These are phyloP conservation scores for Hirsutella rhossiliensis DNA, from an alignment of 2,329 filamentous ascomycete species.

Conservation along the genomic window DNA sequence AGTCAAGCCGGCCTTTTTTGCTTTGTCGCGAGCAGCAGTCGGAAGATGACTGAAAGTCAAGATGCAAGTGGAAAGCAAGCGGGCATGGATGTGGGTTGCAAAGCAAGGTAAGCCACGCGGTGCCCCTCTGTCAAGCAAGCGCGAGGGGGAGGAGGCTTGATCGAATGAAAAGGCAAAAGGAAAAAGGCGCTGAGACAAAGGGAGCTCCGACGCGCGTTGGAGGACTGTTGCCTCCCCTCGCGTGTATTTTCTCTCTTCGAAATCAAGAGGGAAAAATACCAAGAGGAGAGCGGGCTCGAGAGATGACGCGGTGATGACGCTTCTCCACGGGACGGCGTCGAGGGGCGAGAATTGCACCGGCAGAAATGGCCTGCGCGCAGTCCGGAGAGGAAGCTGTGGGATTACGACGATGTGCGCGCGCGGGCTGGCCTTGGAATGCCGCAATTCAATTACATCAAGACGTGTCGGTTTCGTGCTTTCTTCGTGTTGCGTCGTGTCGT, in stretches of 20 bases:
- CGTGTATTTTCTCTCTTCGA: background rate
- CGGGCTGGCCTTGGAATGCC: slow-evolving; percentile 10
- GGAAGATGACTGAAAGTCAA: too few relatives aligned
- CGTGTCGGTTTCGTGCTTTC: slow-evolving; percentile 32
- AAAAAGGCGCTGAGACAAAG: too few relatives aligned
- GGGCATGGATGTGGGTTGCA: too few relatives aligned
- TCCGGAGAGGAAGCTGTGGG: background rate
- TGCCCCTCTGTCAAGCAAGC: too few relatives aligned
- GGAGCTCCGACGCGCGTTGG: too few relatives aligned
- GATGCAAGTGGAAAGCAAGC: too few relatives aligned
- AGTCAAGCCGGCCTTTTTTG: too few relatives aligned
- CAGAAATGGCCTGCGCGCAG: background rate
- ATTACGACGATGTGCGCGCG: background rate
- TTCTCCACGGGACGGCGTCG: background rate
- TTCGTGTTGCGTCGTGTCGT: slow-evolving; percentile 21
- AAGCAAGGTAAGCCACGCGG: too few relatives aligned
- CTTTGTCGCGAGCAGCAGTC: too few relatives aligned
- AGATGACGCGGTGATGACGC: background rate
- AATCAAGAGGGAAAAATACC: background rate
- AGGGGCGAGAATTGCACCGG: background rate
- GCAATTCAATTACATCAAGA: slow-evolving; percentile 20
- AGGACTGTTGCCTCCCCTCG: background rate
- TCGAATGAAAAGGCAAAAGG: background rate
- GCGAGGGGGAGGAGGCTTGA: background rate
- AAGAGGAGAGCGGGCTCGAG: background rate